Conservation (phyloP, 306 rosid species). For the Oemleria cerasiformis region DNA sequence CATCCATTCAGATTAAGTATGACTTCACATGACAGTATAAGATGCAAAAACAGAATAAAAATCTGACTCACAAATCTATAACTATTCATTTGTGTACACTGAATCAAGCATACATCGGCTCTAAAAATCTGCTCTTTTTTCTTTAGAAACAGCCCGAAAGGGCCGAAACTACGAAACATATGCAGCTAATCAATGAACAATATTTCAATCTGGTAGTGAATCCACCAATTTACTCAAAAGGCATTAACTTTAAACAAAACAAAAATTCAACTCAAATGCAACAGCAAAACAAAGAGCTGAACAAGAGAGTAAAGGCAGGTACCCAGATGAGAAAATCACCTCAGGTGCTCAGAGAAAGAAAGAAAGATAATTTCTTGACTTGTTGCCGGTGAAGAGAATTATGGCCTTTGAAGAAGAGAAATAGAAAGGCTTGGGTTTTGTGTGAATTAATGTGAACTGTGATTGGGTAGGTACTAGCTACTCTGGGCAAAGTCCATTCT, state of each 20-base stretch:
- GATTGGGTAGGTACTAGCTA: background rate
- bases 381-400: background rate
- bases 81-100: background rate
- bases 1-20: background rate
- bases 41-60: background rate
- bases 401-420: background rate
- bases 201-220: background rate
- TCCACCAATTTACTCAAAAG: background rate
- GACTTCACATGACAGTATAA: background rate
- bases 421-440: background rate
- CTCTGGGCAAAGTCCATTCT: background rate
- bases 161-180: too few relatives aligned
- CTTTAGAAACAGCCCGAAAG: background rate
- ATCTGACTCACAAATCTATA: background rate
- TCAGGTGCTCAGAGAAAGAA: constrained; percentile 19
- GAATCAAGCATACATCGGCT: background rate
- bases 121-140: background rate
- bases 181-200: background rate
- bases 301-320: background rate
- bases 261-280: background rate
- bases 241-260: background rate
- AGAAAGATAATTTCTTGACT: background rate
- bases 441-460: constrained; percentile 5
- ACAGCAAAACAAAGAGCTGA: background rate
- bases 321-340: constrained; percentile 42